These are phyloP conservation scores for Dianthus caryophyllus DNA, from an alignment of 148 eudicot genomes.

Conservation along the genomic window DNA sequence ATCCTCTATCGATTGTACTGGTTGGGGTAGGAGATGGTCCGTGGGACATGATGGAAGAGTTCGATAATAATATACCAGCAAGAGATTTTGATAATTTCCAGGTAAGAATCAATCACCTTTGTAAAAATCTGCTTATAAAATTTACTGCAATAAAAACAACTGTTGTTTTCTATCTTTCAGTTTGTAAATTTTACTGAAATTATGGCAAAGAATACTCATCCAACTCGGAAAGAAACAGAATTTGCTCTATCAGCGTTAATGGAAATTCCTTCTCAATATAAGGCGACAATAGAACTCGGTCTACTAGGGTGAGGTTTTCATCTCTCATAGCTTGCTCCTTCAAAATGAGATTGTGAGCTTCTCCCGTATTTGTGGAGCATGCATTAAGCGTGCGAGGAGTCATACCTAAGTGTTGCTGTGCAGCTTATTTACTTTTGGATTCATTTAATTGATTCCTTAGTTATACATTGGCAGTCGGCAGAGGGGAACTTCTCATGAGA, in stretches of 20 bases:
- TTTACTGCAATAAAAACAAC: background rate
- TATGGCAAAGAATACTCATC: slow-evolving; percentile 68
- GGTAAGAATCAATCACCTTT: slow-evolving; percentile 31
- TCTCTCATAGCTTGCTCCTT: background rate
- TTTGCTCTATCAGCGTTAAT: slow-evolving; percentile 85
- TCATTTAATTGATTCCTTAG: background rate
- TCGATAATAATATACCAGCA: slow-evolving; percentile 91
- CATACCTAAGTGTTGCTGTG: too few species aligned
- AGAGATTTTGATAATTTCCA: slow-evolving; percentile 94
- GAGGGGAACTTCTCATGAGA: slow-evolving; percentile 52
- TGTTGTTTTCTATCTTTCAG: slow-evolving; percentile 30
- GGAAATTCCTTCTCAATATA: slow-evolving; percentile 93
- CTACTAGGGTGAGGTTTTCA: slow-evolving; percentile 55
- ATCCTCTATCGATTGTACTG: slow-evolving; percentile 81
- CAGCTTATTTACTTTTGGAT: background rate
- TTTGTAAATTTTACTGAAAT: slow-evolving; percentile 91
- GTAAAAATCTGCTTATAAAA: background rate
- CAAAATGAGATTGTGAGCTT: too few species aligned
- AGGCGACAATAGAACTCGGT: slow-evolving; percentile 80
- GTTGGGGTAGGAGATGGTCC: slow-evolving; percentile 99
- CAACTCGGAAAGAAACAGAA: slow-evolving; percentile 73
- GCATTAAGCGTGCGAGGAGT: too few species aligned
- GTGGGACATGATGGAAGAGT: slow-evolving; percentile 96
- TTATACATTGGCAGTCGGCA: slow-evolving; percentile 39
- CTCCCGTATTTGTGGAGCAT: too few species aligned